A percentile compares a stretch with the other conserved stretches of the same genome.
Evolutionary conservation across 2,329 filamentous ascomycete species (phyloP).

Genomic region (Emmonsia crescens): DNA sequence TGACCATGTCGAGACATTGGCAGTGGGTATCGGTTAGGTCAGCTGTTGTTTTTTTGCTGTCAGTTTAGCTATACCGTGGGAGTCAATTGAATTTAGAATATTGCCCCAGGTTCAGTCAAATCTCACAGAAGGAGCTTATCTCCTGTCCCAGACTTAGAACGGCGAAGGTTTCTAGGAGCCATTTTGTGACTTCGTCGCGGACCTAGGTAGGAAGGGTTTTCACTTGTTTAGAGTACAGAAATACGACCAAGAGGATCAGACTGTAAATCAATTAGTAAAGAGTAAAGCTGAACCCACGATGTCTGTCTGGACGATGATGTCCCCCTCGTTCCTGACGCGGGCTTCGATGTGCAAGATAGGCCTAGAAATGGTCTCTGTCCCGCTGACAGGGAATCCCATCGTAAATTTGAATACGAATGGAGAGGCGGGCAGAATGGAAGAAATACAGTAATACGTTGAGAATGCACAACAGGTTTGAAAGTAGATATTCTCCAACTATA

Average conservation of each 20-base stretch:
- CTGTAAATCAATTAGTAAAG: too few relatives aligned
- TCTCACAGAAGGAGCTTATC: slow-evolving; percentile 22
- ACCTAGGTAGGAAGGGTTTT: slow-evolving; percentile 16
- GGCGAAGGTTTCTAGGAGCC: slow-evolving; percentile 25
- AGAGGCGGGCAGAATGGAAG: background rate
- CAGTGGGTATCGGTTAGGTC: slow-evolving; percentile 15
- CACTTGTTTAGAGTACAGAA: background rate
- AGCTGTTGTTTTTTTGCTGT: slow-evolving; percentile 11
- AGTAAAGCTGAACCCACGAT: slow-evolving; percentile 15
- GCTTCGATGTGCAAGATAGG: slow-evolving; percentile 32
- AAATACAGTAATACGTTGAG: background rate
- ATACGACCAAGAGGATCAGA: background rate
- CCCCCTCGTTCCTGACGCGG: slow-evolving; percentile 20
- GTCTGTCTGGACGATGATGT: slow-evolving; percentile 22
- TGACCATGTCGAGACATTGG: slow-evolving; percentile 24
- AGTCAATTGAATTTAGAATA: background rate
- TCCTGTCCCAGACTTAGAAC: slow-evolving; percentile 25
- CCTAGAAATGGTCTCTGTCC: slow-evolving; percentile 6
- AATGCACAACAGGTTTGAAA: background rate
- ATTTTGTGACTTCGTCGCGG: slow-evolving; percentile 27
- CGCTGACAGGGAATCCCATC: background rate
- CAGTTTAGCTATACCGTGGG: background rate
- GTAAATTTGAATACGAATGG: background rate
- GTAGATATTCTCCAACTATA: background rate
- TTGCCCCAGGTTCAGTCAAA: background rate